phyloP scores from a whole-genome alignment of 495 filamentous ascomycete genomes.

The Xeromyces bisporus region DNA sequence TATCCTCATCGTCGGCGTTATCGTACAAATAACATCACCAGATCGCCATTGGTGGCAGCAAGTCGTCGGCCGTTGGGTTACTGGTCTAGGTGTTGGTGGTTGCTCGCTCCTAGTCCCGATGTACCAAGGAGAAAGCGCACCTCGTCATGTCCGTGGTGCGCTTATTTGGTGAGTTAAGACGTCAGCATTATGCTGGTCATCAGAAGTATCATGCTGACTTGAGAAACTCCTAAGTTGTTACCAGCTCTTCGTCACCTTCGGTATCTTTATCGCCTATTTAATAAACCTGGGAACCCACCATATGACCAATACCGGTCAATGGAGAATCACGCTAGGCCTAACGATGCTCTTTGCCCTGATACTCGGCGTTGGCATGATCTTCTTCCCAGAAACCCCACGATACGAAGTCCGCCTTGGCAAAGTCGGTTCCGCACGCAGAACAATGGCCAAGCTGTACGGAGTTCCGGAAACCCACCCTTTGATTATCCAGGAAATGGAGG shows the following conservation, averaged over 20 bases:
- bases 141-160: slow-evolving; percentile 47
- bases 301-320: slow-evolving; percentile 34
- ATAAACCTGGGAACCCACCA: slow-evolving; percentile 60
- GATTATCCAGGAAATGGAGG: slow-evolving; percentile 49
- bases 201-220: too few relatives aligned
- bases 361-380: slow-evolving; percentile 54
- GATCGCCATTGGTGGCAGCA: slow-evolving; percentile 34
- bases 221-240: too few relatives aligned
- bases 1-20: slow-evolving; percentile 45
- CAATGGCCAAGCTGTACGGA: slow-evolving; percentile 53
- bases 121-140: slow-evolving; percentile 56
- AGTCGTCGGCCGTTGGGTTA: slow-evolving; percentile 39
- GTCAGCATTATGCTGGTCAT: not conserved
- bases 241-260: slow-evolving; percentile 76
- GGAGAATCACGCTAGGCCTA: slow-evolving; percentile 65
- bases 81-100: slow-evolving; percentile 52
- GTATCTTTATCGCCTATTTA: slow-evolving; percentile 65
- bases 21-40: slow-evolving; percentile 46
- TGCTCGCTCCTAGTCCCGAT: slow-evolving; percentile 55
- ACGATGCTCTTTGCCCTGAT: slow-evolving; percentile 58
- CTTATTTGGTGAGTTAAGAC: slow-evolving; percentile 33
- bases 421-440: slow-evolving; percentile 43
- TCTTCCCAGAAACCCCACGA: slow-evolving; percentile 57
- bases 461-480: slow-evolving; percentile 45
- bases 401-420: slow-evolving; percentile 49